Base-by-base conservation (phyloP, 192 early-diverging fungal species). In the Mortierella hygrophila region DNA sequence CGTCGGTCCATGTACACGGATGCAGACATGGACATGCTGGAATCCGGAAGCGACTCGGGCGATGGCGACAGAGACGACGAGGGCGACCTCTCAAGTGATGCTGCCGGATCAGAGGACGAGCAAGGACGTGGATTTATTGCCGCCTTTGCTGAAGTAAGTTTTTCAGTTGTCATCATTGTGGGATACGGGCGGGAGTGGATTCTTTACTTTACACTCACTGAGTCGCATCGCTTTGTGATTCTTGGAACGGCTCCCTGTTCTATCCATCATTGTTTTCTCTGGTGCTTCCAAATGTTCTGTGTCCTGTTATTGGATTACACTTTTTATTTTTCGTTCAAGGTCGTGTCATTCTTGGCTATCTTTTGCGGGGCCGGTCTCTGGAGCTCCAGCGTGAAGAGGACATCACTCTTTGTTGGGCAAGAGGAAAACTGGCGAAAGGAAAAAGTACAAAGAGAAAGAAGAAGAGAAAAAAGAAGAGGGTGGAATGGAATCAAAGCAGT, bases 1-100 rank as follows among this genome's bases (percentile, higher is more conserved):
- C 70, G 78, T 49, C 42, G 72, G n/a, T 85, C 82, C n/a, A 71
- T 75, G 65, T 79, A 71, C 26, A 60, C 69, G 6, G 82, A 85
- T 40, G 52, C 68, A 1, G 74, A 70, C n/a, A 3, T 78, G 72
- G 72, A 82, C 29, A 76, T 76, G 40, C 75, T 74, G 10, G 63
- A 38, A 26, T 77, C 71, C 65, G 76, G 63, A 54, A 78, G 63
- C 47, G 77, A 83, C 10, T 75, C 73, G 5, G 73, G 32, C 29
- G 72, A 78, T 6, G 72, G 70, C 13, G 37, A 60, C 65, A 21
- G 32, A 10, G 13, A 76, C 15, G 55, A 57, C 20, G 23, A 44
- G 6, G 42, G 70, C 1, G 63, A 46, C 3, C 73, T n/a, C 37
- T 75, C 68, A 21, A 74, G 72, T 8, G 63, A 54, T 68, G 13